These are phyloP conservation scores for Moelleriella libera DNA, from an alignment of 2,329 filamentous ascomycete species.

Conservation along the genomic window DNA sequence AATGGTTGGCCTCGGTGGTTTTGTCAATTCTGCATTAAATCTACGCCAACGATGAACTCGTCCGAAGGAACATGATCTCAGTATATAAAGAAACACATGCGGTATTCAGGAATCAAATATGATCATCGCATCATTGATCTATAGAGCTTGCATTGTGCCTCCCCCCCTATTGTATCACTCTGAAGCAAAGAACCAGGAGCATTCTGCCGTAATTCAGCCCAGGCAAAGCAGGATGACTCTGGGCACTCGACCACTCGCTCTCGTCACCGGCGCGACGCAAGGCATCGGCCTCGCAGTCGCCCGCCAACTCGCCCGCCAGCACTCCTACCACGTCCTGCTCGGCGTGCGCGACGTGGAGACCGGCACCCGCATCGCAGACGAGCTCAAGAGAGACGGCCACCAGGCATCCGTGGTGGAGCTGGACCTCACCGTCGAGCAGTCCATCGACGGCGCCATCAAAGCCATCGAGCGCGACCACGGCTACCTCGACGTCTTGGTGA, in stretches of 20 bases:
- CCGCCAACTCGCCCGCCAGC: slow-evolving; percentile 10
- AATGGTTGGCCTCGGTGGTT: neutral
- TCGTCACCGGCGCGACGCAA: slow-evolving; percentile 11
- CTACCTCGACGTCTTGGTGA: slow-evolving; percentile 20
- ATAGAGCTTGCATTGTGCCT: neutral
- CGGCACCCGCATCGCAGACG: slow-evolving; percentile 10
- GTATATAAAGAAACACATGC: too few species aligned
- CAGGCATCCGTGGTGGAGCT: slow-evolving; percentile 12
- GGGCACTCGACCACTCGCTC: slow-evolving; percentile 3
- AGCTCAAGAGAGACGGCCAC: slow-evolving; percentile 10
- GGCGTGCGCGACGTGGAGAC: slow-evolving; percentile 14
- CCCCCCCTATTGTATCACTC: neutral
- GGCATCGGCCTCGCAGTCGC: slow-evolving; percentile 9
- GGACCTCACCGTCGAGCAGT: slow-evolving; percentile 13
- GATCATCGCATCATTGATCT: neutral
- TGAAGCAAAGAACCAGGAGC: neutral
- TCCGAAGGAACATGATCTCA: neutral
- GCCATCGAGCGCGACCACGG: slow-evolving; percentile 10
- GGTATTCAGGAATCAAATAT: neutral
- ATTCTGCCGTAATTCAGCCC: neutral
- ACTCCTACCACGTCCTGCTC: slow-evolving; percentile 18
- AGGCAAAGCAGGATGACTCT: neutral
- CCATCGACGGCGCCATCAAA: slow-evolving; percentile 11
- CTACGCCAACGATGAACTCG: neutral
- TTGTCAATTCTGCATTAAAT: neutral